phyloP scores from a whole-genome alignment of 163 green algal genomes.

The Chlamydomonas reinhardtii region DNA sequence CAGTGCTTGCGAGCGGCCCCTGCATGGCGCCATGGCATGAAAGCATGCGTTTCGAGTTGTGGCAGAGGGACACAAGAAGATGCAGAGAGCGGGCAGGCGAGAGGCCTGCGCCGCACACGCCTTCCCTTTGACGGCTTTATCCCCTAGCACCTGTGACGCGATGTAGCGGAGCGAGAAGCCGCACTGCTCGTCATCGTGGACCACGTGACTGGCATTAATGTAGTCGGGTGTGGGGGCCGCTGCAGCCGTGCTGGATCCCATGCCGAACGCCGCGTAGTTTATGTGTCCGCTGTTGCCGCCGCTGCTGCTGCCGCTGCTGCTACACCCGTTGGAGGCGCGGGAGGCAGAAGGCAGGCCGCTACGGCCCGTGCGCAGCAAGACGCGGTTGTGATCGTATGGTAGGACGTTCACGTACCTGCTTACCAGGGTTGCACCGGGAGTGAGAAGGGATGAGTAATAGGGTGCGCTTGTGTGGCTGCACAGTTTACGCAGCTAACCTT shows the following conservation, averaged over 20 bases:
- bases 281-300: not conserved
- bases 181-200: slow-evolving; percentile 10
- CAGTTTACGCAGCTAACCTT: no score
- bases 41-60: no score
- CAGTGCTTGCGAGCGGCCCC: slow-evolving; percentile 78
- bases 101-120: no score
- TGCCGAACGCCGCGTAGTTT: not conserved
- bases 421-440: no score
- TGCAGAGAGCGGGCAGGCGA: no score
- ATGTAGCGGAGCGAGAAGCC: slow-evolving; percentile 72
- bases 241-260: not conserved
- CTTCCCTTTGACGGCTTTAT: no score
- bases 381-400: slow-evolving; percentile 84
- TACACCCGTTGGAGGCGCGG: not conserved
- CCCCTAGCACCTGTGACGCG: slow-evolving; percentile 24
- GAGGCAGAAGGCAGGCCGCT: no score
- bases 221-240: slow-evolving; percentile 63
- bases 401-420: slow-evolving; percentile 88
- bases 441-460: no score
- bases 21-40: slow-evolving; percentile 43
- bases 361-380: slow-evolving; percentile 61
- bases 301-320: not conserved
- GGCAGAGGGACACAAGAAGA: no score
- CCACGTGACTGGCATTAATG: slow-evolving; percentile 86
- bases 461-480: no score